These are phyloP conservation scores for Ustilago trichophora DNA, from an alignment of 1,284 basidiomycete species.

Conservation along the genomic window DNA sequence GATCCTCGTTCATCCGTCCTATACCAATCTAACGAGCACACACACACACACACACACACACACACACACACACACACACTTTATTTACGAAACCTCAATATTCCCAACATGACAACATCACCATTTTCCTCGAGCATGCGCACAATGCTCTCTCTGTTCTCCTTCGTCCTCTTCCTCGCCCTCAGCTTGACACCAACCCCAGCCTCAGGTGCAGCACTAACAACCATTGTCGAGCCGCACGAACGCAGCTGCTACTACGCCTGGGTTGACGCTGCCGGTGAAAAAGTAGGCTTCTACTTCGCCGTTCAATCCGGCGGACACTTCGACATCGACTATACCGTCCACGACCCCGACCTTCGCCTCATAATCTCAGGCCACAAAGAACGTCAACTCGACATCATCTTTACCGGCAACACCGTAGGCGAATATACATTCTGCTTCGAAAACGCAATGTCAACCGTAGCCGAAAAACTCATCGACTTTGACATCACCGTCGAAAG, in stretches of 20 bases:
- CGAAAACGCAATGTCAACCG: constrained; percentile 76
- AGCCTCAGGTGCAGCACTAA: constrained; percentile 75
- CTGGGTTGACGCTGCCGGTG: constrained; percentile 91
- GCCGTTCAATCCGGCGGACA: no score
- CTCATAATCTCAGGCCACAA: constrained; percentile 83
- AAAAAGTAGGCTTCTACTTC: no score
- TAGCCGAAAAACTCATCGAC: constrained; percentile 62
- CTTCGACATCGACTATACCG: constrained; percentile 92
- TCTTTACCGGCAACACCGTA: constrained; percentile 89
- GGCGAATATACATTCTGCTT: constrained; percentile 99
- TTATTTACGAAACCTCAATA: not conserved
- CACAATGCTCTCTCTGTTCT: not conserved
- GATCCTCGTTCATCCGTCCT: no score
- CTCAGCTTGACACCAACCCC: not conserved
- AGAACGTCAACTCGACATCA: constrained; percentile 94
- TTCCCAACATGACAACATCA: not conserved
- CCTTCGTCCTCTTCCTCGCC: constrained; percentile 1
- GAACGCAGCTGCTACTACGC: constrained; percentile 93
- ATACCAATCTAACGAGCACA: no score
- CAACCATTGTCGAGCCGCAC: constrained; percentile 83
- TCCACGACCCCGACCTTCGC: constrained; percentile 88
- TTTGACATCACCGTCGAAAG: constrained; percentile 67
- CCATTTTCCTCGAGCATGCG: not conserved
- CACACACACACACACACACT: no score
- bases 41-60: not conserved